phyloP scores from a whole-genome alignment of 192 early-diverging fungal genomes.

The Pilaira anomala region DNA sequence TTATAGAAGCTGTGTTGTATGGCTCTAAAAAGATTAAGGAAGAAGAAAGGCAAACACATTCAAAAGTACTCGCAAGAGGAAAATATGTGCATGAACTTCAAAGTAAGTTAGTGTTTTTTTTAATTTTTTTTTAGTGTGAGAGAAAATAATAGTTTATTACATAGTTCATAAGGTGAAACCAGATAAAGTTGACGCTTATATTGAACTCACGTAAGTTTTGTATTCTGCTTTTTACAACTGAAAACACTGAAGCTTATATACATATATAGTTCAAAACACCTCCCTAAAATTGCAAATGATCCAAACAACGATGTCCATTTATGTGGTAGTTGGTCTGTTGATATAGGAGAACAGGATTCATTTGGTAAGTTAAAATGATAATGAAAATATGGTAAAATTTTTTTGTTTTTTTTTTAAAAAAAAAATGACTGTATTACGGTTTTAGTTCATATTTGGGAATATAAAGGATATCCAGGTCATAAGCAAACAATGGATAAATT shows the following conservation, averaged over 20 bases:
- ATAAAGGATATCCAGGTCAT: constrained; percentile 84
- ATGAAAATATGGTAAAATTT: too few species aligned
- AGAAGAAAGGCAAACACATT: constrained; percentile 63
- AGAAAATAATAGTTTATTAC: background rate
- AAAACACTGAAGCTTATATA: background rate
- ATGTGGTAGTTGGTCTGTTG: constrained; percentile 85
- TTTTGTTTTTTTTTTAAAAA: background rate
- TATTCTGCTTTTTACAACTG: background rate
- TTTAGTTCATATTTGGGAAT: constrained; percentile 93
- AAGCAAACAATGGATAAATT: constrained; percentile 62
- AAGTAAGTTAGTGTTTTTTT: constrained; percentile 43
- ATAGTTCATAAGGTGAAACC: constrained; percentile 83
- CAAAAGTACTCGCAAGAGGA: constrained; percentile 73
- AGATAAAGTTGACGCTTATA: constrained; percentile 83
- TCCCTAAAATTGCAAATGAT: constrained; percentile 73
- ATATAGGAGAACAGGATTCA: constrained; percentile 86
- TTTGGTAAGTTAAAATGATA: constrained; percentile 51
- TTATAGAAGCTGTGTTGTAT: constrained; percentile 71
- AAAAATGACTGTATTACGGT: background rate
- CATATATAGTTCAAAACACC: constrained; percentile 58
- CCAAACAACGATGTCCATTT: constrained; percentile 75
- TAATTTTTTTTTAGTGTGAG: background rate
- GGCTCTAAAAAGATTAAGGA: constrained; percentile 62
- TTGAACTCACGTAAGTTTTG: constrained; percentile 55
- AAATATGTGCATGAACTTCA: constrained; percentile 91